Evolutionary conservation across 1,139 yeast species (phyloP).

Genomic region (Kodamaea sp.): DNA sequence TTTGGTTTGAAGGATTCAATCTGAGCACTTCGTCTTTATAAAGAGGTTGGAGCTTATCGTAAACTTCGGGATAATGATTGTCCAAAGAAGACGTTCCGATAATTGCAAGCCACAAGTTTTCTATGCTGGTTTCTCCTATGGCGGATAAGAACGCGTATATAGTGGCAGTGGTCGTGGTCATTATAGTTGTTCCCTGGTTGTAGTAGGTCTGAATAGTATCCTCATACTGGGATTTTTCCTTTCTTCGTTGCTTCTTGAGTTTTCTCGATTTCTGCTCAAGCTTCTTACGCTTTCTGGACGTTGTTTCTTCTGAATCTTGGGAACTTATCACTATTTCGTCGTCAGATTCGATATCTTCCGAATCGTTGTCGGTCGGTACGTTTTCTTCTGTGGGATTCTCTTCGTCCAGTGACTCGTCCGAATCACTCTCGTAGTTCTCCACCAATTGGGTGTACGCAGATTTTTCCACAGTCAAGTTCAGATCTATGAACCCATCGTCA

Average conservation of each 20-base stretch:
- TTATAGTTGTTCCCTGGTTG: constrained; percentile 76
- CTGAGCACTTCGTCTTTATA: constrained; percentile 83
- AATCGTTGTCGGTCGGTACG: constrained; percentile 7
- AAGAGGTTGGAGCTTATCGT: constrained; percentile 70
- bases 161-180: constrained; percentile 76
- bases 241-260: constrained; percentile 32
- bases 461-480: constrained; percentile 52
- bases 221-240: constrained; percentile 48
- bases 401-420: constrained; percentile 24
- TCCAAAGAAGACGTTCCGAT: constrained; percentile 87
- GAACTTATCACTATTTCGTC: constrained; percentile 28
- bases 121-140: constrained; percentile 61
- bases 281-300: constrained; percentile 32
- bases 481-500: constrained; percentile 80
- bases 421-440: constrained; percentile 34
- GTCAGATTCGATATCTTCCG: constrained; percentile 22
- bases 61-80: constrained; percentile 72
- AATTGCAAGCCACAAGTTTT: constrained; percentile 81
- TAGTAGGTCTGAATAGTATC: constrained; percentile 72
- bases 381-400: constrained; percentile 14
- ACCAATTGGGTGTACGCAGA: constrained; percentile 56
- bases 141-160: constrained; percentile 77
- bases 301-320: constrained; percentile 37
- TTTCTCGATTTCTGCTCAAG: constrained; percentile 29
- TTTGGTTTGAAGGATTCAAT: constrained; percentile 40